A percentile compares a stretch with the other conserved stretches of the same genome.
phyloP scores from a whole-genome alignment of 106 monocot genomes.

The Allium sativum region DNA sequence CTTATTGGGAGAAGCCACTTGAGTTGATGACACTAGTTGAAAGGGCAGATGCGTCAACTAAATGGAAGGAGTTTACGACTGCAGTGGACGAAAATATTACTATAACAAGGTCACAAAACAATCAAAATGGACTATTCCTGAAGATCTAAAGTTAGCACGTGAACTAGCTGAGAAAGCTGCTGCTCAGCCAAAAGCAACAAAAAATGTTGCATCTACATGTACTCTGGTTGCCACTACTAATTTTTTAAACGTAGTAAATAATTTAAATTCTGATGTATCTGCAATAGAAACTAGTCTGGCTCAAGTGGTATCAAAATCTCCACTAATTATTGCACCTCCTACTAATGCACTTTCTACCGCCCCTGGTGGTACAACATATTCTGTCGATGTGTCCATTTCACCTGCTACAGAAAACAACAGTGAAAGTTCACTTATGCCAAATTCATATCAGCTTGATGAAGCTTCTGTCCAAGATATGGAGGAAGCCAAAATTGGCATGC shows the following conservation, averaged over 20 bases:
- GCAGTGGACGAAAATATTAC: conserved; percentile 88
- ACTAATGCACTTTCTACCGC: too few relatives aligned
- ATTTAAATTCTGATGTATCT: not conserved
- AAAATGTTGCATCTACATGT: conserved; percentile 17
- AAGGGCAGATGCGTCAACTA: conserved; percentile 97
- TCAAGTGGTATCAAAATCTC: too few relatives aligned
- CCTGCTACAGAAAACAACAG: too few relatives aligned
- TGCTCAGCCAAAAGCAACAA: conserved; percentile 18
- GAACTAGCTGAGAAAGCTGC: conserved; percentile 69
- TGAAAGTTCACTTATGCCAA: too few relatives aligned
- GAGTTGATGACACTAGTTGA: conserved; percentile 91
- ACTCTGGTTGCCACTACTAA: conserved; percentile 18
- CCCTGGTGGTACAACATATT: too few relatives aligned
- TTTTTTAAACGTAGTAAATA: not conserved
- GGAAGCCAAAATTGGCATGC: too few relatives aligned
- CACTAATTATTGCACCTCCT: too few relatives aligned
- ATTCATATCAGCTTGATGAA: too few relatives aligned
- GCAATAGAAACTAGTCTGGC: conserved; percentile 2
- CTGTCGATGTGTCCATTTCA: too few relatives aligned
- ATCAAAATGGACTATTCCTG: conserved; percentile 97
- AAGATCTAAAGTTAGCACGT: conserved; percentile 94
- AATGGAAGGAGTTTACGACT: conserved; percentile 92
- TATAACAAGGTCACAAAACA: conserved; percentile 92
- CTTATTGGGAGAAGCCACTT: conserved; percentile 92
- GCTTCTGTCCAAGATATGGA: too few relatives aligned